phyloP scores from a whole-genome alignment of 2,329 filamentous ascomycete genomes.

The Piedraia hortae region DNA sequence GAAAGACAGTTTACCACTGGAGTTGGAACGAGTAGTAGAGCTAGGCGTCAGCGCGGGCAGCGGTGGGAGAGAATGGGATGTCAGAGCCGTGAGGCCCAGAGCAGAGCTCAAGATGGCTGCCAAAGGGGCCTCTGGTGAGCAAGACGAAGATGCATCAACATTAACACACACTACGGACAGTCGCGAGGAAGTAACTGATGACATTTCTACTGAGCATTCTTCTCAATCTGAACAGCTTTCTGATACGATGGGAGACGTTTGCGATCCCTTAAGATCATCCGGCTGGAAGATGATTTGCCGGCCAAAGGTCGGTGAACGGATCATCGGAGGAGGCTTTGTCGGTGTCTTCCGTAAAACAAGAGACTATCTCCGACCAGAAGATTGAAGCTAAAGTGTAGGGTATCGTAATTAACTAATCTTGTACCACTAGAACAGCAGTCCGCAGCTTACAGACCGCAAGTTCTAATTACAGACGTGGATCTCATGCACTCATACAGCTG shows the following conservation, averaged over 20 bases:
- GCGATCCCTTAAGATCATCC: not conserved
- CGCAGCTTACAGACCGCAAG: too few species aligned
- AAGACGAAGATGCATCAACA: too few species aligned
- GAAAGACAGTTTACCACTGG: conserved; percentile 26
- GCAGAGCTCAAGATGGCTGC: conserved; percentile 5
- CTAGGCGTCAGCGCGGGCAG: conserved; percentile 21
- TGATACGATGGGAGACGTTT: not conserved
- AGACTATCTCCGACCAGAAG: too few species aligned
- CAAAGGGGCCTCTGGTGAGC: too few species aligned
- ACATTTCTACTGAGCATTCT: not conserved
- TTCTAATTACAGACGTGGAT: too few species aligned
- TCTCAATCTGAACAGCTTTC: not conserved
- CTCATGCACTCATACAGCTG: too few species aligned
- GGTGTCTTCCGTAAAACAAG: conserved; percentile 14
- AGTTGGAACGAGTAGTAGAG: conserved; percentile 32
- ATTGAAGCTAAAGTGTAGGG: too few species aligned
- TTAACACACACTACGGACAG: too few species aligned
- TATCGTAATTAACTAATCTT: too few species aligned
- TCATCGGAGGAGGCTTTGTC: conserved; percentile 15
- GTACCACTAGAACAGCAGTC: too few species aligned
- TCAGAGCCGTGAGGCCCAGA: conserved; percentile 23
- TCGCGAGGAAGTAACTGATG: not conserved
- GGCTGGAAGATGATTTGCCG: conserved; percentile 12
- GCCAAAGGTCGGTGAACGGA: conserved; percentile 15
- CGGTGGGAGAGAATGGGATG: conserved; percentile 36